Evolutionary conservation across 371 early-diverging fungal genomes (phyloP), one percentile per base, ranked within the genome.

Genomic region (Blastocladiella emersonii): DNA sequence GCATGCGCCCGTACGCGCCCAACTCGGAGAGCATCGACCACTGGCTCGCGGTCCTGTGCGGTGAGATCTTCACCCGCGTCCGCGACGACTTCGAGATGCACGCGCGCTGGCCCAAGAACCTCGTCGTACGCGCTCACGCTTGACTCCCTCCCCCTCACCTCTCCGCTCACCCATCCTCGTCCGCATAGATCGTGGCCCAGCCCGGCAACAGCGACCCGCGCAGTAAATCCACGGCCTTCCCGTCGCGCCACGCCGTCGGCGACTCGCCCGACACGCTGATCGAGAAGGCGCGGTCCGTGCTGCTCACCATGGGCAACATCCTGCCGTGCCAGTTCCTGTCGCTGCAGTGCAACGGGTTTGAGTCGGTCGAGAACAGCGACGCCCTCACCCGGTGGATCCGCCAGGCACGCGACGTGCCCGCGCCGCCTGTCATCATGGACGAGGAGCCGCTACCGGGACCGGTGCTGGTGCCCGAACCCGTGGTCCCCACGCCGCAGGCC

Each of bases 1-100:
- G 72, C 1, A 73, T 86, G 34, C 66, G 71, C 0, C 76, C 75
- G 15, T 64, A 73, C 34, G 60, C 78, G 19, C 55, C 45, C 3
- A 63, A 55, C 3, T 36, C 63, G 25, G 41, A 66, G 8, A 74
- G 79, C 12, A 56, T 80, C 57, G 65, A 72, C 37, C 69, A 67
- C 27, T 88, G 88, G 88, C 61, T 82, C 23, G 71, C 69, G 4
- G 77, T 82, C 13, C 62, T 88, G 15, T 68, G 74, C 19, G 45
- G 74, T 13, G 88, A 88, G 65, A 64, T 85, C 35, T 82, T 75
- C 53, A 68, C 64, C 12, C 72, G 86, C 1, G 67, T 86, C 3
- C 36, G 68, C 53, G 73, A 69, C 34, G 80, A 85, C 44, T 71
- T 68, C 62, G 81, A 83, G 32, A 72, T 73, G 25, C 71, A 74